Evolutionary conservation across 108 stramenopile species (phyloP), one percentile per base, ranked within the genome.

Genomic region (Cyclostephanos tholiformis): DNA sequence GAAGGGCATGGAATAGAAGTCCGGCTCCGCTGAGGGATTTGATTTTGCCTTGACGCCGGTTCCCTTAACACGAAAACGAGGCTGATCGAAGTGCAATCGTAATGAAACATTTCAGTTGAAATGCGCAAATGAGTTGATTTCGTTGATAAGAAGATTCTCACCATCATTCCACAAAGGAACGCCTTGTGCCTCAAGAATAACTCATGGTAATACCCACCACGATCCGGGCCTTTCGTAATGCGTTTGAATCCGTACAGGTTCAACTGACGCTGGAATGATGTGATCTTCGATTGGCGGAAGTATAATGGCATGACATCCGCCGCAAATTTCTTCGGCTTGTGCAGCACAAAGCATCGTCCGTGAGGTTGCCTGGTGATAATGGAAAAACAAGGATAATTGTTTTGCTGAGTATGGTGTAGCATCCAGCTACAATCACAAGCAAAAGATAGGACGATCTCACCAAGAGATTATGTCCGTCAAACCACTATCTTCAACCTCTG

Each of bases 241-340:
- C 88, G 85, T 35, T 64, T 26, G 67, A 95, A 92, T 13, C 85
- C 87, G 63, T 95, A 92, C 9, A 95, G 73, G 69, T 97, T 95
- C 49, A 97, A 79, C 75, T 97, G 95, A 16, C 95, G 53, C 67
- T 97, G 95, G 65, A 97, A 95, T 26, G 86, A 87, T 29, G 91
- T 83, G 72, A 90, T 77, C 59, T 92, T 88, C 58, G 92, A 90
- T 63, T 95, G 96, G 20, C 91, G 89, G 80, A 97, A 97, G 80
- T 95, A 96, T 7, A 82, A 74, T 9, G 94, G 94, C 90, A 98
- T 88, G 41, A 96, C 67, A 32, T 87, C 26, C n/a, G 71, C 61
- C 14, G 89, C 88, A 68, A 94, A 90, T 7, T 81, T 85, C 46
- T 85, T 84, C 6, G 85, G 86, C 26, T 87, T 84, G 65, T 86